Percentiles rank a stretch among this genome's conserved stretches.
Evolutionary conservation across 129 eudicot species (phyloP).

Genomic region (Gnaphalium uliginosum): DNA sequence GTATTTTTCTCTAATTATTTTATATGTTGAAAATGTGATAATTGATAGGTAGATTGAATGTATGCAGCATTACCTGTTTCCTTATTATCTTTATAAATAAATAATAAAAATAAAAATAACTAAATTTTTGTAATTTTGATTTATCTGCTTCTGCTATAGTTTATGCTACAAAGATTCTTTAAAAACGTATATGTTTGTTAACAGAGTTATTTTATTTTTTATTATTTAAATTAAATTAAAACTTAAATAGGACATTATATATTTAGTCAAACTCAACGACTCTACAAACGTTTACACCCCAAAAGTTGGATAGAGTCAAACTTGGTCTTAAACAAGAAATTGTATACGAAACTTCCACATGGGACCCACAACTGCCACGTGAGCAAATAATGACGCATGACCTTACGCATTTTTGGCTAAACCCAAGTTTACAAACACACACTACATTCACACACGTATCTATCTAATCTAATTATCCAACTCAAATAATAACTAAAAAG

Average conservation of each 20-base stretch:
- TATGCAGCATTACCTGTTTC: no score
- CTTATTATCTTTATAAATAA: no score
- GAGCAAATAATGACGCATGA: constrained; percentile 63
- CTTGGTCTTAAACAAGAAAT: constrained; percentile 41
- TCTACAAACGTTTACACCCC: neutral
- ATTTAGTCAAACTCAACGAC: neutral
- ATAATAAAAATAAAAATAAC: no score
- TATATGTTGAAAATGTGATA: no score
- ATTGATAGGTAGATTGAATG: no score
- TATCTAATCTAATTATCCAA: neutral
- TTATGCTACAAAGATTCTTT: no score
- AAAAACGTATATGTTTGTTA: neutral
- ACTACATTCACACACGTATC: constrained; percentile 35
- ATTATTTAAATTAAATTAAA: no score
- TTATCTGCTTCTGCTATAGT: no score
- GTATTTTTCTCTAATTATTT: no score
- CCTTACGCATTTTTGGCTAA: constrained; percentile 52
- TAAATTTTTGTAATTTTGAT: no score
- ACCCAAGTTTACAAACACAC: constrained; percentile 26
- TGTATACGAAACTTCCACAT: constrained; percentile 39
- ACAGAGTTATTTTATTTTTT: neutral
- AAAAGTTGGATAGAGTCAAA: constrained; percentile 43
- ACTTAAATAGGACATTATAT: neutral
- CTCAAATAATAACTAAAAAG: neutral
- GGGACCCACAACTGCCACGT: constrained; percentile 40